Evolutionary conservation across 2,329 filamentous ascomycete species (phyloP), one percentile per base, ranked within the genome.

Genomic region (Ilyonectria mors-panacis): DNA sequence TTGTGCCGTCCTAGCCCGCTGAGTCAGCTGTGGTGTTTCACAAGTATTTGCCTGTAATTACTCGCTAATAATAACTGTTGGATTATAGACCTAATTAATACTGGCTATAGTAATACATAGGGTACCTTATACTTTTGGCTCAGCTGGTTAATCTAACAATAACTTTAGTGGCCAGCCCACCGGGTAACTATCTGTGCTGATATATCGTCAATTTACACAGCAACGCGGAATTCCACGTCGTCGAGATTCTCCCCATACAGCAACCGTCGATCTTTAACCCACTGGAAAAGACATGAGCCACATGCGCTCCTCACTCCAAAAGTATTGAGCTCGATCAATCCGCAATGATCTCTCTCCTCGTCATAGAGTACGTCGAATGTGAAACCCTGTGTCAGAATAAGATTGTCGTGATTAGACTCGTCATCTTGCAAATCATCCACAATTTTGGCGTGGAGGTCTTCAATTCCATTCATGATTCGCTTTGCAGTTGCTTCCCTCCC

Each of bases 161-260:
- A 23, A 23, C 21, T 23, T 4, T 26, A 26, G 4, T 26, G 23
- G 23, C 5, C 23, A 26, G n/a, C n/a, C 23, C 23, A 26, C 23
- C 23, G 4, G 23, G 3, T 4, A 23, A 26, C 23, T 26, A 26
- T 26, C 4, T 26, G 23, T 26, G 23, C 23, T 4, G 23, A 26
- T 17, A 39, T 15, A 39, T 42, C 15, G 39, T 30, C 12, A 3
- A 17, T 48, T 30, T 26, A 48, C 13, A 48, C 45, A 48, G 45
- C 13, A 28, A 64, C 55, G 10, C 61, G 39, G 12, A 64, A 59
- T 30, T 64, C 23, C 9, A 67, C 54, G 19, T n/a, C 33, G 23
- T 45, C 56, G 15, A 15, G 26, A 3, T 45, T 26, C 19, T 50
- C 59, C 2, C 81, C 80, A 67, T 84, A 83, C 44, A 85, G 64